Evolutionary conservation across 148 eudicot genomes (phyloP).

Genomic region (Vaccinium corymbosum): DNA sequence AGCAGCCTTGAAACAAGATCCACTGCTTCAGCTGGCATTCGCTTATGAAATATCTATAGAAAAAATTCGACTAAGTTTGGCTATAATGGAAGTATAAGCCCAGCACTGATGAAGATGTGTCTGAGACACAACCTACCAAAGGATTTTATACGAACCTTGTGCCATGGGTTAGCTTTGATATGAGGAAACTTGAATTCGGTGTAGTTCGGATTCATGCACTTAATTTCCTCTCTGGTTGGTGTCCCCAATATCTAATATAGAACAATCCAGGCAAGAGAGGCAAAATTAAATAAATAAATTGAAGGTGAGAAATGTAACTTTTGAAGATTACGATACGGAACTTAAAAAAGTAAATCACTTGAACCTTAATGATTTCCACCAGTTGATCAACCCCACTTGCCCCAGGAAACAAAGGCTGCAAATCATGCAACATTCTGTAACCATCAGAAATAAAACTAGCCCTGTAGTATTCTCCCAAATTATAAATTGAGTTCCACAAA

Average conservation of each 20-base stretch:
- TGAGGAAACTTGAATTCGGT: constrained; percentile 88
- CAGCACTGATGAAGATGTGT: neutral
- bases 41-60: constrained; percentile 69
- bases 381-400: constrained; percentile 98
- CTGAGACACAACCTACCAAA: neutral
- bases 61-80: constrained; percentile 15
- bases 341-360: neutral
- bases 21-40: constrained; percentile 79
- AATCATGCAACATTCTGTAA: constrained; percentile 15
- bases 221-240: constrained; percentile 88
- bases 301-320: neutral
- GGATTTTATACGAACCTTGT: constrained; percentile 55
- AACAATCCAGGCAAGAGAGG: neutral
- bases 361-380: constrained; percentile 90
- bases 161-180: constrained; percentile 99
- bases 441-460: constrained; percentile 15
- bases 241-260: constrained; percentile 67
- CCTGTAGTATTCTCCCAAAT: neutral
- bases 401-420: constrained; percentile 96
- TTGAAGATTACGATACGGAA: neutral
- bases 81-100: neutral
- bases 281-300: neutral
- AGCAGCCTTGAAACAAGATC: constrained; percentile 88
- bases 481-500: neutral
- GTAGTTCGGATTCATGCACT: constrained; percentile 93